Conservation (phyloP, 768 basidiomycete species). For the Clitopilus passeckerianus region DNA sequence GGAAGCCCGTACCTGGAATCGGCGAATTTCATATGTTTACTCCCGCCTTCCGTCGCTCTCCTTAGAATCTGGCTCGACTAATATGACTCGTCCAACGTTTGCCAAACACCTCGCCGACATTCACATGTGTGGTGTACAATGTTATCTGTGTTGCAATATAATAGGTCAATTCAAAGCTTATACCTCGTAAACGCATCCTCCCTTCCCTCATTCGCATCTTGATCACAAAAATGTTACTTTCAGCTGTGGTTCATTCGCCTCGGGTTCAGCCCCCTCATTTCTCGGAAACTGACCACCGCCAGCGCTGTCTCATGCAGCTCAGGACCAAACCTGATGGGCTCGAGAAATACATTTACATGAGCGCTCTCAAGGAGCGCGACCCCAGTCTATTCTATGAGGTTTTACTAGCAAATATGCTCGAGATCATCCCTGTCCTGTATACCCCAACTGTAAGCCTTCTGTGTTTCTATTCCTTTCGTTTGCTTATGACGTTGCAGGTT, state of each 20-base stretch:
- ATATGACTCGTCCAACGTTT: slow-evolving; percentile 17
- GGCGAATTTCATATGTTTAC: slow-evolving; percentile 16
- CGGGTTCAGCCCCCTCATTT: slow-evolving; percentile 20
- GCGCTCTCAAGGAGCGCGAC: slow-evolving; percentile 58
- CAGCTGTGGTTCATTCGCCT: background rate
- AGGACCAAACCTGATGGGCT: slow-evolving; percentile 51
- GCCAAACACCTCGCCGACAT: slow-evolving; percentile 14
- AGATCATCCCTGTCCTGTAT: slow-evolving; percentile 67
- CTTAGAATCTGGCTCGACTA: slow-evolving; percentile 13
- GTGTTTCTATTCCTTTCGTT: slow-evolving; percentile 3
- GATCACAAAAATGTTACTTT: slow-evolving; percentile 13
- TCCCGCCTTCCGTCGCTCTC: slow-evolving; percentile 20
- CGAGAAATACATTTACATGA: slow-evolving; percentile 71
- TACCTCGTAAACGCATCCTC: background rate
- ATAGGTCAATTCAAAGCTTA: slow-evolving; percentile 6
- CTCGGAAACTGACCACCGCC: slow-evolving; percentile 43
- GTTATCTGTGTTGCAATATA: background rate
- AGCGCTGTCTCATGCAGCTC: slow-evolving; percentile 52
- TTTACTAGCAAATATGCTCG: slow-evolving; percentile 56
- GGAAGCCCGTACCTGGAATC: slow-evolving; percentile 28
- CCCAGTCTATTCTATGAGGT: slow-evolving; percentile 64
- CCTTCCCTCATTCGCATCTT: slow-evolving; percentile 8
- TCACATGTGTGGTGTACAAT: slow-evolving; percentile 21
- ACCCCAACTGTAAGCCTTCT: slow-evolving; percentile 55
- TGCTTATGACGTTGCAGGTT: slow-evolving; percentile 29